A percentile compares a stretch with the other conserved stretches of the same genome.
These are phyloP conservation scores for Vaccinium vitisidaea DNA, from an alignment of 148 eudicot genomes.

Conservation along the genomic window DNA sequence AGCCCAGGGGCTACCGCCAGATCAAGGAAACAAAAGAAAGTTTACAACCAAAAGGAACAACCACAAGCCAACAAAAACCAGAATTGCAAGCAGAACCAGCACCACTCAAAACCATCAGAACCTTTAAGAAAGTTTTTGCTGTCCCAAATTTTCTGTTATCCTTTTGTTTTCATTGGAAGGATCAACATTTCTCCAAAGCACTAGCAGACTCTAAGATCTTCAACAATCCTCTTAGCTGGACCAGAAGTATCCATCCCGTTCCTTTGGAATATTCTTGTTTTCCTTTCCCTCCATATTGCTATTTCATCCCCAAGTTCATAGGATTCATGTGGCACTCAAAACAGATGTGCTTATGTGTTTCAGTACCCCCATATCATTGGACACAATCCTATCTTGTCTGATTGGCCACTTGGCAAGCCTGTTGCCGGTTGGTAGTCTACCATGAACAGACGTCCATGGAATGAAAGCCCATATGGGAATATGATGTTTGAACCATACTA, in stretches of 20 bases:
- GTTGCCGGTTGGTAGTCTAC: not conserved
- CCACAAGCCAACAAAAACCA: not conserved
- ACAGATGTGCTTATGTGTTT: not conserved
- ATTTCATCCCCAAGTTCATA: not conserved
- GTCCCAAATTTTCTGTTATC: not conserved
- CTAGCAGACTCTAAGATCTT: not conserved
- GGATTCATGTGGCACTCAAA: not conserved
- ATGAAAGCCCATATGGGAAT: too few species aligned
- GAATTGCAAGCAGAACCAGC: not conserved
- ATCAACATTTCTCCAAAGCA: not conserved
- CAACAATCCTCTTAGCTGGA: not conserved
- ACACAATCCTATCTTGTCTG: not conserved
- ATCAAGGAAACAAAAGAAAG: too few species aligned
- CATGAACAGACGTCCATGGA: not conserved
- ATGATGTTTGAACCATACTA: too few species aligned
- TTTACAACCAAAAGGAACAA: too few species aligned
- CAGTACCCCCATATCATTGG: not conserved
- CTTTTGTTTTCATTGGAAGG: not conserved
- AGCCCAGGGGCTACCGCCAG: too few species aligned
- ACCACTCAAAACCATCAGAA: not conserved
- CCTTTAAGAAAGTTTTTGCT: not conserved
- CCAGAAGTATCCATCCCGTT: not conserved
- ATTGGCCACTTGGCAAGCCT: not conserved
- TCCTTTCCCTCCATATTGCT: not conserved
- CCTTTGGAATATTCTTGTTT: not conserved